Evolutionary conservation across 2,329 filamentous ascomycete species (phyloP), one percentile per base, ranked within the genome.

Genomic region (Clonostachys sp.): DNA sequence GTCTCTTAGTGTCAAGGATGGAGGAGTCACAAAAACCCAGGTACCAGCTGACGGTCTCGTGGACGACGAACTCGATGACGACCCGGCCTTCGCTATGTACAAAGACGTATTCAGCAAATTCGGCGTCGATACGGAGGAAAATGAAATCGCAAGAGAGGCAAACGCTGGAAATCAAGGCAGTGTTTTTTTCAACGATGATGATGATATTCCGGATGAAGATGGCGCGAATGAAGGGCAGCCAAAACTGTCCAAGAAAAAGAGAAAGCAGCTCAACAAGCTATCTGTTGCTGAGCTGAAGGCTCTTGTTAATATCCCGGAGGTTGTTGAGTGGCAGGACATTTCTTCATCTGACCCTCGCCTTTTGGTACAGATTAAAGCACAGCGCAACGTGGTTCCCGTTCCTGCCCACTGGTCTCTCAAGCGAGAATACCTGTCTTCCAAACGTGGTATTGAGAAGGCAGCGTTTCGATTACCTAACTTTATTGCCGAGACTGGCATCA

Each of bases 311-410:
- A 92, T 91, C 56, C 94, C 94, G 3, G 94, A 99, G 66, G 83
- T 96, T 10, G 92, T 99, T 6, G 94, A 99, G 61, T 97, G 94
- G 94, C 94, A 95, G 47, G 94, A 99, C 63, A 89, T 89, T 12
- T 95, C 90, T 14, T 91, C 94, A 1, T 83, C 88, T 24, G 91
- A 99, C 63, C 94, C 94, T 13, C 82, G 86, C 48, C 74, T 97
- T 41, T 80, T 99, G 12, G 89, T 97, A 24, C 89, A 95, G 61
- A 91, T 99, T 73, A 99, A 97, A 68, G 87, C 89, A 4, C 89
- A 95, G 63, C 84, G 91, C 56, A 99, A 99, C 62, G 89, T 96
- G 24, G 91, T 99, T 1, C 94, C 94, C 1, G 94, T 99, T 1
- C 94, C 94, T 2, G 77, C 79, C 5, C 94, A 99, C 64, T 99